Conservation (phyloP, 2,329 filamentous ascomycete species). For the Dactylellina cionopaga region DNA sequence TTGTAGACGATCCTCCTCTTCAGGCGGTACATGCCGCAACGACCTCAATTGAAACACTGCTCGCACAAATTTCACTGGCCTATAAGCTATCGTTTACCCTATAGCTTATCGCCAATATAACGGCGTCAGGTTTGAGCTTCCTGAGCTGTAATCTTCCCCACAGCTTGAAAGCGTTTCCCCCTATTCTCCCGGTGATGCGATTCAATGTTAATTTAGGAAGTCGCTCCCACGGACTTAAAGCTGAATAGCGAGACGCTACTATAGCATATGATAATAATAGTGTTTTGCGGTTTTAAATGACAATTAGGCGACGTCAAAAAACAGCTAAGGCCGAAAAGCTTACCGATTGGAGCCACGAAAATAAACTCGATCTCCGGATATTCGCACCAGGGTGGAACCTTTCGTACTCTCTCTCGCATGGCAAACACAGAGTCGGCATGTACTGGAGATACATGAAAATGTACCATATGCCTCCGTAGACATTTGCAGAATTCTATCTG, state of each 20-base stretch:
- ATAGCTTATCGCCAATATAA: conserved; percentile 39
- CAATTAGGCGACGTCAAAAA: conserved; percentile 49
- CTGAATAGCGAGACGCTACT: conserved; percentile 13
- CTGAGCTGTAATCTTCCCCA: conserved; percentile 24
- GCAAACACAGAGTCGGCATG: neutral
- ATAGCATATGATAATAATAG: conserved; percentile 49
- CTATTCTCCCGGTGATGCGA: conserved; percentile 6
- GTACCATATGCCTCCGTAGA: conserved; percentile 17
- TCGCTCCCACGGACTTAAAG: conserved; percentile 49
- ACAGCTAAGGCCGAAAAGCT: conserved; percentile 40
- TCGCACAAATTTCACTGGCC: neutral
- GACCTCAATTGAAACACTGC: no score
- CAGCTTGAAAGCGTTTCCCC: conserved; percentile 10
- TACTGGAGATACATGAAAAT: neutral
- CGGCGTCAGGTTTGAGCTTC: conserved; percentile 27
- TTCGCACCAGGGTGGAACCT: conserved; percentile 26
- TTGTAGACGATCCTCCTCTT: conserved; percentile 27
- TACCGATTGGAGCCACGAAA: conserved; percentile 53
- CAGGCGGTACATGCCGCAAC: conserved; percentile 51
- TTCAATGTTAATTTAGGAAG: conserved; percentile 46
- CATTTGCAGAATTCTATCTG: conserved; percentile 8
- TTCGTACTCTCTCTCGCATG: conserved; percentile 4
- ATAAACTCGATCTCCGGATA: conserved; percentile 50
- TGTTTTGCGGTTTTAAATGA: conserved; percentile 24
- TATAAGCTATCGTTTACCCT: conserved; percentile 17